Conservation (phyloP, 2,329 filamentous ascomycete species). For the Metarhizium humberi region DNA sequence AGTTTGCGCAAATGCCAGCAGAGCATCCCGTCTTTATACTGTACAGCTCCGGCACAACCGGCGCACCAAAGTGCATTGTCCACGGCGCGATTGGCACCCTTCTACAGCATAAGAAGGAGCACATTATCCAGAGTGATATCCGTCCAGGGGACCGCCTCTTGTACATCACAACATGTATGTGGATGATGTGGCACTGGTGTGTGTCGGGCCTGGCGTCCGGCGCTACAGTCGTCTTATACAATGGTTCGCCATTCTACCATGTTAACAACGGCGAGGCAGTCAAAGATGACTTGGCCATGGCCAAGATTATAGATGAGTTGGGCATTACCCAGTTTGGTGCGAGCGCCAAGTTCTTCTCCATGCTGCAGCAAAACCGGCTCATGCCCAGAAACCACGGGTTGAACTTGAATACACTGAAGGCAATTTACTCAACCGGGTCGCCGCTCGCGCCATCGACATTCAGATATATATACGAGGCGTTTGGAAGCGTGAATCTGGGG, state of each 20-base stretch:
- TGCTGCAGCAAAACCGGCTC: neutral
- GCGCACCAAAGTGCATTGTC: neutral
- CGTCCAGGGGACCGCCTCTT: neutral
- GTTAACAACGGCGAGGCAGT: no score
- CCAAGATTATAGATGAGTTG: neutral
- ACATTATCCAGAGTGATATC: neutral
- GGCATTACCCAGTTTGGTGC: neutral
- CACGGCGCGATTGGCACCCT: neutral
- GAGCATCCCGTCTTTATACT: neutral
- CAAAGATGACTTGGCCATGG: no score
- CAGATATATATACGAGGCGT: neutral
- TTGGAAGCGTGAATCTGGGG: neutral
- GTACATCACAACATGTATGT: neutral
- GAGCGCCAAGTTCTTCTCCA: neutral
- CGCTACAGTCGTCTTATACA: neutral
- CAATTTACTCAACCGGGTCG: no score
- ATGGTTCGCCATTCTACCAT: neutral
- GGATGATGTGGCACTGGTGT: slow-evolving; percentile 1
- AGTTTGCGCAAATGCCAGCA: neutral
- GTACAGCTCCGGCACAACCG: neutral
- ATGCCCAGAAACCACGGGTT: neutral
- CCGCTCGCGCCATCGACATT: neutral
- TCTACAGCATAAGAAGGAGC: neutral
- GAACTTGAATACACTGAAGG: no score
- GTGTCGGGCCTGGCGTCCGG: neutral